Conservation (phyloP, 2,329 filamentous ascomycete species). For the Aspergillus unguis region DNA sequence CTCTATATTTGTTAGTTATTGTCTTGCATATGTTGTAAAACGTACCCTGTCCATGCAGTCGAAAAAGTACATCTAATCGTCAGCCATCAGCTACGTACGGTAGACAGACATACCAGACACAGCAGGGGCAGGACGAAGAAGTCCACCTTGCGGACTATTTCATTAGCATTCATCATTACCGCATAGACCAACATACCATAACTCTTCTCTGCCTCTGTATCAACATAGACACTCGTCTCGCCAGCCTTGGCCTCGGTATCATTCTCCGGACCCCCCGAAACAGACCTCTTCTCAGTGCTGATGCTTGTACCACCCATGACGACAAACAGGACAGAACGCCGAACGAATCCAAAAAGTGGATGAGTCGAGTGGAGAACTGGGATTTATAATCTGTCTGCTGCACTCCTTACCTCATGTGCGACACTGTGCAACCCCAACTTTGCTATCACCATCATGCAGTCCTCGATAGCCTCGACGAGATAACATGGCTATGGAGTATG, state of each 20-base stretch:
- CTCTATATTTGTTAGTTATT: conserved; percentile 23
- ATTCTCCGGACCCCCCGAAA: background rate
- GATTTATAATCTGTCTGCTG: conserved; percentile 1
- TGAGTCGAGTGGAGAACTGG: background rate
- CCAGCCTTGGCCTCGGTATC: conserved; percentile 21
- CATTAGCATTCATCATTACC: background rate
- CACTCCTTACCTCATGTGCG: conserved; percentile 15
- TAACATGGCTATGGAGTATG: background rate
- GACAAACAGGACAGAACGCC: background rate
- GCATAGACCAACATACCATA: conserved; percentile 26
- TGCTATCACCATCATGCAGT: background rate
- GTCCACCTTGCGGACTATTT: conserved; percentile 38
- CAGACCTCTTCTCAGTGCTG: conserved; percentile 3
- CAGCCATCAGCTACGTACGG: background rate
- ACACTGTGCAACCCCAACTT: conserved; percentile 16
- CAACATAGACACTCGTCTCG: conserved; percentile 24
- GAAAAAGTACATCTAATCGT: conserved; percentile 39
- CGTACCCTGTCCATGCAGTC: conserved; percentile 31
- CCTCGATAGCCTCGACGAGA: background rate
- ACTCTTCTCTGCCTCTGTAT: conserved; percentile 31
- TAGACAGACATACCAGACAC: conserved; percentile 31
- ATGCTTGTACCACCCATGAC: background rate
- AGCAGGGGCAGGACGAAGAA: conserved; percentile 44
- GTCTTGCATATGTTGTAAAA: background rate
- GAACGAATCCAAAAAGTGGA: background rate